phyloP scores from a whole-genome alignment of 2,329 filamentous ascomycete genomes.

The Neofusicoccum parvum region DNA sequence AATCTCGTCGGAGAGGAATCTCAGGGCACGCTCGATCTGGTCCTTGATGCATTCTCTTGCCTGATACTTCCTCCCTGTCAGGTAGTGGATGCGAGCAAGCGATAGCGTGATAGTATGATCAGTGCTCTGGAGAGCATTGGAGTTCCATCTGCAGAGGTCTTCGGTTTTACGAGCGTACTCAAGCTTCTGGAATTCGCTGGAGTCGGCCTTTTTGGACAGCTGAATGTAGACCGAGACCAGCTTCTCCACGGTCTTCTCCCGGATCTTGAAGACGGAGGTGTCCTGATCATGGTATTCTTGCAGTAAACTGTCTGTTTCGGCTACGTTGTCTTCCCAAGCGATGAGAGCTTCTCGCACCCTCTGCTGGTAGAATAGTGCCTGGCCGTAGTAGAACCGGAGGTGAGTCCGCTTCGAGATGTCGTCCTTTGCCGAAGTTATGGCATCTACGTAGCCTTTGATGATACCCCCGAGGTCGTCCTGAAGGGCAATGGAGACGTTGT shows the following conservation, averaged over 20 bases:
- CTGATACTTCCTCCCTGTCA: too few species aligned
- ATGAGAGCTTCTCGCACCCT: too few species aligned
- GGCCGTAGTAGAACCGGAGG: not conserved
- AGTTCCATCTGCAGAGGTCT: too few species aligned
- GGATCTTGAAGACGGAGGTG: not conserved
- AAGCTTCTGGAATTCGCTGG: not conserved
- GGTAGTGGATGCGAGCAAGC: too few species aligned
- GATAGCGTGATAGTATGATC: too few species aligned
- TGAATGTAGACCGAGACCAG: not conserved
- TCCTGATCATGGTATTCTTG: not conserved
- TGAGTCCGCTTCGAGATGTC: not conserved
- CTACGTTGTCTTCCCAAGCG: too few species aligned
- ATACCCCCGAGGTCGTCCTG: not conserved
- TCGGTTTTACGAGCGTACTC: not conserved
- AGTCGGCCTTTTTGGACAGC: not conserved
- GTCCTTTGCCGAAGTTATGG: not conserved
- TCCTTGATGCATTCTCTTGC: not conserved
- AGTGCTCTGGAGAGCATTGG: too few species aligned
- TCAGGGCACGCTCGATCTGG: not conserved
- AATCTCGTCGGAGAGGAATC: not conserved
- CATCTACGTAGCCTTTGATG: not conserved
- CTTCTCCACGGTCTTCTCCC: not conserved
- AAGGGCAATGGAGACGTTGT: not conserved
- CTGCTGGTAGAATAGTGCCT: not conserved
- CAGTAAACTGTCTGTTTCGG: too few species aligned